A percentile compares a stretch with the other conserved stretches of the same genome.
phyloP scores from a whole-genome alignment of 2,329 filamentous ascomycete species.

The Aureobasidium sp. region DNA sequence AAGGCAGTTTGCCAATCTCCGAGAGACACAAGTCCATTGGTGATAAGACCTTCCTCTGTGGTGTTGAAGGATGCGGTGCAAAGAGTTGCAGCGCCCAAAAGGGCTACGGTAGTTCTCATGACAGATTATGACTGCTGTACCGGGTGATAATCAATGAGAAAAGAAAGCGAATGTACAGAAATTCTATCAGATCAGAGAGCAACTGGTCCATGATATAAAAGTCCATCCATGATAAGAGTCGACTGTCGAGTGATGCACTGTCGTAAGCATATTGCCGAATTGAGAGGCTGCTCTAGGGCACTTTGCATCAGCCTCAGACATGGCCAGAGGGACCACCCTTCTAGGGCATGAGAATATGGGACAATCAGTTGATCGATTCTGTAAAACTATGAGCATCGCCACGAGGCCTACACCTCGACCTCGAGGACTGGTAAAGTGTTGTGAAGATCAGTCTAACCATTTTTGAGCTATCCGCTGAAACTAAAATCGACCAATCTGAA shows the following conservation, averaged over 20 bases:
- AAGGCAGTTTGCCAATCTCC: slow-evolving; percentile 73
- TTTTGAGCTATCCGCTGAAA: too few relatives aligned
- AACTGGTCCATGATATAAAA: not conserved
- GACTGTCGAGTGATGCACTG: not conserved
- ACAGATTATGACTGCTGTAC: too few relatives aligned
- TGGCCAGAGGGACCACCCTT: not conserved
- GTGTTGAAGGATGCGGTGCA: not conserved
- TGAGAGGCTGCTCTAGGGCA: not conserved
- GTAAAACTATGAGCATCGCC: not conserved
- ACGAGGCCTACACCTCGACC: not conserved
- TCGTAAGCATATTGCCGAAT: not conserved
- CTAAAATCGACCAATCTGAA: not conserved
- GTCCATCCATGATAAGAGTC: not conserved
- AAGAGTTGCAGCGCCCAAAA: not conserved
- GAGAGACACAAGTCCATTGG: slow-evolving; percentile 24
- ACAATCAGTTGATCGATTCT: not conserved
- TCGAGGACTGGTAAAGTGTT: not conserved
- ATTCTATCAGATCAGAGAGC: not conserved
- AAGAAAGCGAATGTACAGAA: not conserved
- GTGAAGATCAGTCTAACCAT: not conserved
- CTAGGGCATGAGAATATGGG: not conserved
- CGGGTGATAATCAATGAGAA: not conserved
- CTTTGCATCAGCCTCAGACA: not conserved
- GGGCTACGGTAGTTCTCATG: not conserved
- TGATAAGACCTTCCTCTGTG: not conserved